Evolutionary conservation across 2,329 filamentous ascomycete species (phyloP), one percentile per base, ranked within the genome.

Genomic region (Aureobasidium sp.): DNA sequence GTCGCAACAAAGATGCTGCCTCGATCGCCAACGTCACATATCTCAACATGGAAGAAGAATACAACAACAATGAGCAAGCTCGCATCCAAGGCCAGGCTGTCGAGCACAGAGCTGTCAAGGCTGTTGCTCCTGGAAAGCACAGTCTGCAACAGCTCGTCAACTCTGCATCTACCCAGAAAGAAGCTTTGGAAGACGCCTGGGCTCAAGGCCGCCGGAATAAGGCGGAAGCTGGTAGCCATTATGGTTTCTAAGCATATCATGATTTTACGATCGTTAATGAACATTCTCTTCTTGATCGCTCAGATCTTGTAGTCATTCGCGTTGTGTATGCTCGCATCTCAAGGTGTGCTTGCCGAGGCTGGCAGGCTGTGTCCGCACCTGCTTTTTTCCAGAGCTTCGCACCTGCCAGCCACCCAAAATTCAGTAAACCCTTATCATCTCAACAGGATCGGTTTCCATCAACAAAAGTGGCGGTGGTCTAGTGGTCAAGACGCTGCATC

Each of bases 111-210:
- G 89, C 91, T 8, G 87, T 97, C 61, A 87, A 91, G 57, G 79
- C 87, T n/a, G 45, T 48, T n/a, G 45, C 45, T 10, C 44, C 45
- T 3, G 45, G 45, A 48, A 48, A 48, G 7, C 91, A 97, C 76
- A 95, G 84, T 69, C 79, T 97, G 73, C 86, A 87, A 70, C 91
- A 96, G 77, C 80, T 97, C 68, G 89, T 97, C 66, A 91, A 86
- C 74, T 88, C 88, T 64, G 92, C 90, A 30, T 85, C 85, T 67
- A 89, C 81, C 64, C 91, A 97, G 75, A 86, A 86, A 71, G 91
- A 96, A 11, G 91, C 91, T 2, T 77, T 97, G 66, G 91, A 97
- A 75, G 93, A 97, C 70, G 92, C 90, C 72, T 97, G 96, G 78
- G 91, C 91, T 25, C 80, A 86, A 67, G 90, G 91, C 6, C 86